Conservation (phyloP, 2,329 filamentous ascomycete species). For the Penicillium concentricum region DNA sequence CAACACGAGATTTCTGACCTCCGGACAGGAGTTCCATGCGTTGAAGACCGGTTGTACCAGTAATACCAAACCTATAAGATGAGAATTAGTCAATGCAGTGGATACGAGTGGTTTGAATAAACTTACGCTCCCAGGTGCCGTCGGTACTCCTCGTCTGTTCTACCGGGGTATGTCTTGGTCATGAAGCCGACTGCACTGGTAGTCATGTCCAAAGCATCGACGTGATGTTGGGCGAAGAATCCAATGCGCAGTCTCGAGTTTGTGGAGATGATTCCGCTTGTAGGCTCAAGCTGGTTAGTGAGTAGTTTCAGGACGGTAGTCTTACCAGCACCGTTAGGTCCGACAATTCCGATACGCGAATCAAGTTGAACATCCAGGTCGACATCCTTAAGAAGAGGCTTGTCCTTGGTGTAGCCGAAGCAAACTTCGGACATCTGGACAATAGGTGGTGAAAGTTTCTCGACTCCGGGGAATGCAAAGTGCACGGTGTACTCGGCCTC, state of each 20-base stretch:
- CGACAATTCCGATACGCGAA: constrained; percentile 98
- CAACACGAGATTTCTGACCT: constrained; percentile 97
- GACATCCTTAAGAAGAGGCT: constrained; percentile 76
- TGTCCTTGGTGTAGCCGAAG: constrained; percentile 83
- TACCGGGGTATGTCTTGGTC: constrained; percentile 86
- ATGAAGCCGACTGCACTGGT: constrained; percentile 93
- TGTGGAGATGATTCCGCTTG: constrained; percentile 78
- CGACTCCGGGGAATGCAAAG: constrained; percentile 95
- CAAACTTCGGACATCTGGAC: constrained; percentile 93
- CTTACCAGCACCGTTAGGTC: constrained; percentile 97
- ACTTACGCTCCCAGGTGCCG: constrained; percentile 88
- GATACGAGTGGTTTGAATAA: not conserved
- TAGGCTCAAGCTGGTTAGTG: constrained; percentile 76
- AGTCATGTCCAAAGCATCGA: constrained; percentile 89
- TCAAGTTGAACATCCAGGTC: constrained; percentile 97
- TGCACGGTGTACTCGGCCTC: constrained; percentile 94
- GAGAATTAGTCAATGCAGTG: not conserved
- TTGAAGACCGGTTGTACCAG: constrained; percentile 92
- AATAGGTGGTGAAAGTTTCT: constrained; percentile 95
- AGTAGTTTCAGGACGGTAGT: constrained; percentile 98
- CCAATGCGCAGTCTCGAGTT: constrained; percentile 86
- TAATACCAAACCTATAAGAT: constrained; percentile 61
- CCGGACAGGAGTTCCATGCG: constrained; percentile 93
- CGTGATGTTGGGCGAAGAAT: constrained; percentile 98
- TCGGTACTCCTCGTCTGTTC: constrained; percentile 93